These are phyloP conservation scores for Cordia subcordata DNA, from an alignment of 257 asterid species.

Conservation along the genomic window DNA sequence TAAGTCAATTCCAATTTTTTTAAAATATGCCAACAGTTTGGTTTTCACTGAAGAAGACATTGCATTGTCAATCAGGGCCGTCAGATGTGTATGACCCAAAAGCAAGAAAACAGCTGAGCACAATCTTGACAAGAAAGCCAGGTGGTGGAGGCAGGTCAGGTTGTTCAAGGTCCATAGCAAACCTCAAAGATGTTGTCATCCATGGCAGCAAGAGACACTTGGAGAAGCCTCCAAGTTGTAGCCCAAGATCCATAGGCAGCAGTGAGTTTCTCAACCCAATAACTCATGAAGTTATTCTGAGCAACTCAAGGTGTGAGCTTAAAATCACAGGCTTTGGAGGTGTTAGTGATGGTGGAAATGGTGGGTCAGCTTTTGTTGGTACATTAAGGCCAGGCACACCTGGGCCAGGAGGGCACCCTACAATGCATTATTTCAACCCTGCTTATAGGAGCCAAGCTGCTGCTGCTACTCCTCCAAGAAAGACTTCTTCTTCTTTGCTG, in stretches of 20 bases:
- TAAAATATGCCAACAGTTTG: slow-evolving; percentile 37
- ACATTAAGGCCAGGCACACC: slow-evolving; percentile 81
- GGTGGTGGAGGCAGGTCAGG: slow-evolving; percentile 45
- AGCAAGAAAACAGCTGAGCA: slow-evolving; percentile 30
- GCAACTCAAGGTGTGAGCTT: slow-evolving; percentile 37
- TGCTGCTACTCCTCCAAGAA: slow-evolving; percentile 33
- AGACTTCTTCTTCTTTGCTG: slow-evolving; percentile 28
- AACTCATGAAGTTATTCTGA: slow-evolving; percentile 39
- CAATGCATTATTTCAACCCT: slow-evolving; percentile 65
- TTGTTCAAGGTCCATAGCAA: slow-evolving; percentile 70
- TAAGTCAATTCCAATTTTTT: too few species aligned
- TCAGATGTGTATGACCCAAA: slow-evolving; percentile 57
- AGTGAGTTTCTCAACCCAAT: slow-evolving; percentile 58
- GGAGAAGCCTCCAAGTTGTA: slow-evolving; percentile 51
- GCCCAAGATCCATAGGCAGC: slow-evolving; percentile 81
- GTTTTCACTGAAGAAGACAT: slow-evolving; percentile 52
- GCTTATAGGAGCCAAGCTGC: slow-evolving; percentile 38
- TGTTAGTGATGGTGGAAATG: slow-evolving; percentile 9
- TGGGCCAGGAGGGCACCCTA: slow-evolving; percentile 67
- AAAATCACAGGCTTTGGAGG: slow-evolving; percentile 40
- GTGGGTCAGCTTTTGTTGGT: slow-evolving; percentile 43
- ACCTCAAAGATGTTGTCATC: slow-evolving; percentile 64
- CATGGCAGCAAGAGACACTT: slow-evolving; percentile 61
- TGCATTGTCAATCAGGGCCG: slow-evolving; percentile 61
- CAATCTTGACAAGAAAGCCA: slow-evolving; percentile 33